phyloP scores from a whole-genome alignment of 495 filamentous ascomycete species.

The Clavariopsis aquatica region DNA sequence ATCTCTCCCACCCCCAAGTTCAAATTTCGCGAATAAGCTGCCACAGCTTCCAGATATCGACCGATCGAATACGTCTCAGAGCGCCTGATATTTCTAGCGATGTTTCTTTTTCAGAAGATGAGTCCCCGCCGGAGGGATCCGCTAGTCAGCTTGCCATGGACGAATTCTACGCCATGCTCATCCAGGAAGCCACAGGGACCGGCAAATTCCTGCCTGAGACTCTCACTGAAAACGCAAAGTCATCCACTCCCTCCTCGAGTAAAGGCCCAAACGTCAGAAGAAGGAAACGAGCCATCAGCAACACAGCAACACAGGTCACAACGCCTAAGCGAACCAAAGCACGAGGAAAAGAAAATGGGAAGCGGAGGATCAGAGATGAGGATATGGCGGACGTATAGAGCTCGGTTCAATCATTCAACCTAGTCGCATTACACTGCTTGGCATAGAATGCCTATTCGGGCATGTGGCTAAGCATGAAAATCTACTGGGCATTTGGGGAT shows the following conservation, averaged over 20 bases:
- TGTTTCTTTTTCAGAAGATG: constrained; percentile 6
- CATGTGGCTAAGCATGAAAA: too few relatives aligned
- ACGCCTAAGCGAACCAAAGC: constrained; percentile 16
- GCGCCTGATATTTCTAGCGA: constrained; percentile 7
- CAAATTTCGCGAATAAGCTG: constrained; percentile 39
- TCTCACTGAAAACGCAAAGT: background rate
- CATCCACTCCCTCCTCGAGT: constrained; percentile 17
- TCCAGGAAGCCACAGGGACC: constrained; percentile 32
- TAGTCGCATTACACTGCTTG: background rate
- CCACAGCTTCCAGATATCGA: constrained; percentile 33
- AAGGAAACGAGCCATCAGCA: constrained; percentile 26
- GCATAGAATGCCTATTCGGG: background rate
- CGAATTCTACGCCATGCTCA: constrained; percentile 29
- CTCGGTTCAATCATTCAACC: background rate
- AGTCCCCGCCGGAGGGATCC: background rate
- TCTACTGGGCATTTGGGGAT: too few relatives aligned
- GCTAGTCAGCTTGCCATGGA: constrained; percentile 27
- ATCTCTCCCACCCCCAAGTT: constrained; percentile 36
- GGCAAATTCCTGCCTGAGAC: constrained; percentile 28
- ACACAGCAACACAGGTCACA: background rate
- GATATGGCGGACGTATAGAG: constrained; percentile 4
- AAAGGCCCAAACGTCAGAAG: background rate
- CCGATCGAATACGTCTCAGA: constrained; percentile 38
- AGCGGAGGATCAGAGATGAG: background rate
- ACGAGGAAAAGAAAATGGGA: constrained; percentile 16